These are phyloP conservation scores for Naumovozyma castellii DNA, from an alignment of 805 yeast species.

Conservation along the genomic window DNA sequence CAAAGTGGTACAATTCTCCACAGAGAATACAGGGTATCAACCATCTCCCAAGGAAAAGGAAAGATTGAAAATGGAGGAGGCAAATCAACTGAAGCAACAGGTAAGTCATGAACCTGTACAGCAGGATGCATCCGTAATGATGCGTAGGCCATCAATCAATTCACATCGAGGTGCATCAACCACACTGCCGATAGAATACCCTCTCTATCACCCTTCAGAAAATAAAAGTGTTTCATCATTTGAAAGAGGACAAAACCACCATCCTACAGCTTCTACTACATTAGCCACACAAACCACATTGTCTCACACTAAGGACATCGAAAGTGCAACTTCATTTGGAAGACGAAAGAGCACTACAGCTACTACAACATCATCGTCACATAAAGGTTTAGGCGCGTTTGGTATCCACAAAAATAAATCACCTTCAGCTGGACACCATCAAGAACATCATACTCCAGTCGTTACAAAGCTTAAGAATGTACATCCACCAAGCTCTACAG, in stretches of 20 bases:
- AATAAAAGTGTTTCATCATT: constrained; percentile 8
- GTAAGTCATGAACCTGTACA: neutral
- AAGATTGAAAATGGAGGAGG: constrained; percentile 1
- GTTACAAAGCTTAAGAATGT: no score
- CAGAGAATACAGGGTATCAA: constrained; percentile 29
- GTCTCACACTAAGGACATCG: no score
- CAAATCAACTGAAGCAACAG: neutral
- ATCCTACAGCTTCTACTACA: no score
- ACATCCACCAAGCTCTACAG: neutral
- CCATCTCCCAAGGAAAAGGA: constrained; percentile 16
- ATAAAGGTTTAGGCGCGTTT: no score
- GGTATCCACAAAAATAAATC: no score
- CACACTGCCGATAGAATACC: constrained; percentile 11
- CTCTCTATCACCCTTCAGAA: constrained; percentile 4
- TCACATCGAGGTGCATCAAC: constrained; percentile 1
- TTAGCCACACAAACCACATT: no score
- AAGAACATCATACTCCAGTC: no score
- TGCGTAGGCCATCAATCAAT: neutral
- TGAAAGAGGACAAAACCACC: constrained; percentile 5
- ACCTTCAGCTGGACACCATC: no score
- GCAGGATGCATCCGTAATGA: no score
- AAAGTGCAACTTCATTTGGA: no score
- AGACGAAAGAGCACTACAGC: no score
- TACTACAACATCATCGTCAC: no score
- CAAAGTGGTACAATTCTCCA: constrained; percentile 26